Evolutionary conservation across 495 filamentous ascomycete genomes (phyloP).

Genomic region (Lasiosphaeris hirsuta): DNA sequence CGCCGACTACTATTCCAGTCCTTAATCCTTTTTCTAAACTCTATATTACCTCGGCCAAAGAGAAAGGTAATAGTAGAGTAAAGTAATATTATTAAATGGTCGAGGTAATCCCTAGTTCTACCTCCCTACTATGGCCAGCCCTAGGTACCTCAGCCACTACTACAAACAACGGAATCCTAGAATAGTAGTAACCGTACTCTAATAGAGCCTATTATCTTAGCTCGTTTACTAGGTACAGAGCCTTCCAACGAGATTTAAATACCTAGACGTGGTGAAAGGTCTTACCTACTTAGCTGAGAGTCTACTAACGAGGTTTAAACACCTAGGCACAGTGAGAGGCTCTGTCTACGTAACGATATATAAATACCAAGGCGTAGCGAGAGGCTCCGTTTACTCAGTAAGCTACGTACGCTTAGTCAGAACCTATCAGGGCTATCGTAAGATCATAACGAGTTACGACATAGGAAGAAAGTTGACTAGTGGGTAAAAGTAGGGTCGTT

Average conservation of each 20-base stretch:
- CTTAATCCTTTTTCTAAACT: slow-evolving; percentile 3
- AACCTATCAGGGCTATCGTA: not conserved
- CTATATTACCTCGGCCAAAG: slow-evolving; percentile 1
- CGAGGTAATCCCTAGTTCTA: slow-evolving; percentile 2
- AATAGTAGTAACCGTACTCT: not conserved
- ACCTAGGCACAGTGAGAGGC: not conserved
- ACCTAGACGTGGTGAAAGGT: not conserved
- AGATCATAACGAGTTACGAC: not conserved
- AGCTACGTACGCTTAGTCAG: slow-evolving; percentile 1
- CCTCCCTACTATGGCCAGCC: not conserved
- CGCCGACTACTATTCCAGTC: slow-evolving; percentile 1
- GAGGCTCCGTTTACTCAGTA: not conserved
- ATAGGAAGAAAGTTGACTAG: not conserved
- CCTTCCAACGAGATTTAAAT: slow-evolving; percentile 2
- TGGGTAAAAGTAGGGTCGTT: not conserved
- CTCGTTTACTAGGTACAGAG: not conserved
- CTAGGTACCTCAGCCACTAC: not conserved
- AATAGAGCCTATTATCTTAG: slow-evolving; percentile 5
- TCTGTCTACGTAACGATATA: not conserved
- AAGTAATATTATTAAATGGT: not conserved
- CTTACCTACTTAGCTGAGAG: not conserved
- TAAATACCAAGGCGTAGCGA: too few species aligned
- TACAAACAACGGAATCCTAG: slow-evolving; percentile 1
- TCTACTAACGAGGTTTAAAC: not conserved
- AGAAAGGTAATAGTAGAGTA: not conserved